Conservation (phyloP, 495 filamentous ascomycete species). For the Cercophora scortea region DNA sequence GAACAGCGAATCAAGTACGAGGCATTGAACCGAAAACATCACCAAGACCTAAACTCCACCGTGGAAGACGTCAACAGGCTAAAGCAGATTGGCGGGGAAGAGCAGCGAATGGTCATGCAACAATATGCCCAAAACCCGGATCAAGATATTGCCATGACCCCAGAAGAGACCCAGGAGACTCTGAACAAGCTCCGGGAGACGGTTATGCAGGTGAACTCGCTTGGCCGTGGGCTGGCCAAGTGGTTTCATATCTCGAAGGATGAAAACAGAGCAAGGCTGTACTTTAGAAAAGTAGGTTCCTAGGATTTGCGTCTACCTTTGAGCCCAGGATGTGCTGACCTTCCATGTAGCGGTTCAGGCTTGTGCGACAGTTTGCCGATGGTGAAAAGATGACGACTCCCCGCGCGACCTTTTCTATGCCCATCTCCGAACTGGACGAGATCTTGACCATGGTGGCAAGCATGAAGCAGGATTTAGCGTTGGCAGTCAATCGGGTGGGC, state of each 20-base stretch:
- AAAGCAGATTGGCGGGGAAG: slow-evolving; percentile 25
- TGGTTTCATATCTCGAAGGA: slow-evolving; percentile 39
- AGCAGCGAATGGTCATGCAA: slow-evolving; percentile 11
- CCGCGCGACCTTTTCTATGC: slow-evolving; percentile 48
- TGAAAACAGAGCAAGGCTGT: slow-evolving; percentile 34
- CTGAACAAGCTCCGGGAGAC: slow-evolving; percentile 24
- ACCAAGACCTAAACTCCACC: neutral
- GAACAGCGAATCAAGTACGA: slow-evolving; percentile 22
- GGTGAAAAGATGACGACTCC: slow-evolving; percentile 38
- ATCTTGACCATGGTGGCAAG: slow-evolving; percentile 26
- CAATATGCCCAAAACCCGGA: slow-evolving; percentile 18
- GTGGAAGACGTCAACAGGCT: slow-evolving; percentile 8
- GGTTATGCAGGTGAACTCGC: slow-evolving; percentile 21
- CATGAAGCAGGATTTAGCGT: slow-evolving; percentile 11
- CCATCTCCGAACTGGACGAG: slow-evolving; percentile 45
- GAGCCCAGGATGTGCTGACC: too few species aligned
- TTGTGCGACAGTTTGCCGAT: slow-evolving; percentile 53
- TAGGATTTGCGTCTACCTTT: too few species aligned
- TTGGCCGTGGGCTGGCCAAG: slow-evolving; percentile 22
- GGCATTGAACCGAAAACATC: neutral
- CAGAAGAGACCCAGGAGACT: slow-evolving; percentile 26
- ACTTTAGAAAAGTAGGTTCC: slow-evolving; percentile 38
- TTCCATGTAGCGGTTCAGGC: slow-evolving; percentile 40
- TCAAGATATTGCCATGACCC: slow-evolving; percentile 27
- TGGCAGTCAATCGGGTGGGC: too few species aligned